phyloP scores from a whole-genome alignment of 192 early-diverging fungal genomes.

The Linnemannia zychae region DNA sequence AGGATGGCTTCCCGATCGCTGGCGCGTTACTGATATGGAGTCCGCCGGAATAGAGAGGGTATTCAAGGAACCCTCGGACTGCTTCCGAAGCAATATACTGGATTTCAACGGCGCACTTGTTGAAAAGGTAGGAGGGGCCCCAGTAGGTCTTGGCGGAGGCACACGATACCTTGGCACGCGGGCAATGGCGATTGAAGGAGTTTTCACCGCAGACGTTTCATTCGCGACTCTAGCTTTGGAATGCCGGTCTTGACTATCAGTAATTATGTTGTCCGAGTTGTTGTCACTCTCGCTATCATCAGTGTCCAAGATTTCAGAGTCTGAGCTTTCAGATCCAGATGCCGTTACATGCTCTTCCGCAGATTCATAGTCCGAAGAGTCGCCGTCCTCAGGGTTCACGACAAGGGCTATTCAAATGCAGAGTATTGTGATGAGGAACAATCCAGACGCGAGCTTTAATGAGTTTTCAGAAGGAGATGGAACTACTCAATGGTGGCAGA shows the following conservation, averaged over 20 bases:
- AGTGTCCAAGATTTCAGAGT: constrained; percentile 6
- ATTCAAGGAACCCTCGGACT: constrained; percentile 30
- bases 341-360: background rate
- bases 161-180: constrained; percentile 10
- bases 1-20: constrained; percentile 44
- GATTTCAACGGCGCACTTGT: constrained; percentile 26
- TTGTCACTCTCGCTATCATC: constrained; percentile 4
- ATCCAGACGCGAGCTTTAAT: background rate
- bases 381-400: constrained; percentile 7
- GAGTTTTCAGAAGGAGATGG: background rate
- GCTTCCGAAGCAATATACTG: constrained; percentile 17
- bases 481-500: background rate
- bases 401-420: constrained; percentile 6
- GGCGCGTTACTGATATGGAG: constrained; percentile 5
- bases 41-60: constrained; percentile 23
- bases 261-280: background rate
- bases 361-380: constrained; percentile 30
- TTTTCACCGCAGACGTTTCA: background rate
- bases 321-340: background rate
- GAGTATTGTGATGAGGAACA: background rate
- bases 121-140: background rate
- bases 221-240: background rate
- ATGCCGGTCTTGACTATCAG: background rate
- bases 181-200: constrained; percentile 30
- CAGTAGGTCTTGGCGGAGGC: constrained; percentile 30